Base-by-base conservation (phyloP, 768 basidiomycete species). In the Amanita exitialis region DNA sequence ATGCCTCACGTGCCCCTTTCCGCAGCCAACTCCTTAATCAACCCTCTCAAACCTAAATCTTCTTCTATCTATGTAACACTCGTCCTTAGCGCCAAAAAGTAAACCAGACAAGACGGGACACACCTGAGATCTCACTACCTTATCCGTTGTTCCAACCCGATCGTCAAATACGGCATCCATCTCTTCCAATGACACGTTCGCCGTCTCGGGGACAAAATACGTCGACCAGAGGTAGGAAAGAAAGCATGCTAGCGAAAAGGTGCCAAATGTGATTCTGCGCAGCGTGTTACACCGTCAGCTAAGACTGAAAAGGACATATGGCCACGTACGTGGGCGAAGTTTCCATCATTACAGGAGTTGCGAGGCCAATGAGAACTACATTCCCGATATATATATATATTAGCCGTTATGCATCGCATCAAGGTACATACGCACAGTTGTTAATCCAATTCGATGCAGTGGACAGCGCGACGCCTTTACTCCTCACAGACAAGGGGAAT, bases 371-470 rank as follows among this genome's bases (percentile, higher is more conserved):
- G 47, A 89, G 63, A 59, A 90, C 88, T 90, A 47, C 16, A 16
- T 21, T 16, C 5, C 6, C 7, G 12, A n/a, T n/a, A 20, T n/a
- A 30, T 18, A 30, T 18, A 18, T 15, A 15, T 28, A 16, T 32
- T 4, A 39, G 15, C 25, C 34, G 4, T 28, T 12, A 30, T 39
- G 18, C 25, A 8, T 44, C 34, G 42, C 15, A 4, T 44, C 32
- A 41, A 44, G 37, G 8, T 16, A n/a, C 39, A 64, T 74, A 48
- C 47, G 1, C 45, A 83, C 83, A 91, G 53, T 91, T 91, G 59
- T 90, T 90, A 21, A 78, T 58, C 89, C 89, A 91, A 56, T 87
- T 88, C n/a, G 84, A 86, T 2, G 87, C 84, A 1, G 90, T 91
- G 16, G 87, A 82, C 18, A 94, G 59, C 20, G 89, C 79, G 4